These are phyloP conservation scores for Cornus suecica DNA, from an alignment of 148 eudicot species.

Conservation along the genomic window DNA sequence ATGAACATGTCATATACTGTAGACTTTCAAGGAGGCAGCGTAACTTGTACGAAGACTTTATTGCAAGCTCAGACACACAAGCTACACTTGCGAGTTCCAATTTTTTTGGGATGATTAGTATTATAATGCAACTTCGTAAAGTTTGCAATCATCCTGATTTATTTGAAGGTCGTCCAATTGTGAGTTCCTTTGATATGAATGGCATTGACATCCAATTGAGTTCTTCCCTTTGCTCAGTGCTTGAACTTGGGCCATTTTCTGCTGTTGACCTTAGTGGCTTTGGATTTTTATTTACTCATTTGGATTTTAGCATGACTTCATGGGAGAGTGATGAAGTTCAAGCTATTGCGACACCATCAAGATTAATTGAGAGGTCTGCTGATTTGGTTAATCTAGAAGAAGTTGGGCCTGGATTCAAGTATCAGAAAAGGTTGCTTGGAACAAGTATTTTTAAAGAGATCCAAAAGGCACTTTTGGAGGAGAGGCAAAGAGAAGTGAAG, in stretches of 20 bases:
- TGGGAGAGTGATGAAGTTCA: conserved; percentile 96
- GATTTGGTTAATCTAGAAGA: conserved; percentile 26
- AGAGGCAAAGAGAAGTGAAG: conserved; percentile 70
- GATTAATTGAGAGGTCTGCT: conserved; percentile 58
- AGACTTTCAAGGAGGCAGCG: conserved; percentile 97
- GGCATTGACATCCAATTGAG: conserved; percentile 82
- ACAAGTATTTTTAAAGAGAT: conserved; percentile 88
- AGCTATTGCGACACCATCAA: conserved; percentile 86
- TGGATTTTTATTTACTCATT: conserved; percentile 77
- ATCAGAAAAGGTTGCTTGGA: conserved; percentile 39
- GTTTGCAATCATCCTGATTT: conserved; percentile 99
- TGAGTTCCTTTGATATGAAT: conserved; percentile 95
- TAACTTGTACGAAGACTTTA: conserved; percentile 94
- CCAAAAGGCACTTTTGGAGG: conserved; percentile 67
- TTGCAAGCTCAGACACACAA: conserved; percentile 97
- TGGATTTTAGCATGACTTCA: conserved; percentile 80
- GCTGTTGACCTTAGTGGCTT: conserved; percentile 62
- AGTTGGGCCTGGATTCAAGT: conserved; percentile 32
- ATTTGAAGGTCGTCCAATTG: conserved; percentile 98
- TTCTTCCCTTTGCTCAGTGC: conserved; percentile 68
- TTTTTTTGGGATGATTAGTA: conserved; percentile 95
- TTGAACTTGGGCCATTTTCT: conserved; percentile 55
- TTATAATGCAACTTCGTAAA: conserved; percentile 99
- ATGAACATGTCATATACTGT: conserved; percentile 91
- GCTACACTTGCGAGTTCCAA: conserved; percentile 89